phyloP scores from a whole-genome alignment of 805 yeast genomes.

The Ogataea nitratoaversa region DNA sequence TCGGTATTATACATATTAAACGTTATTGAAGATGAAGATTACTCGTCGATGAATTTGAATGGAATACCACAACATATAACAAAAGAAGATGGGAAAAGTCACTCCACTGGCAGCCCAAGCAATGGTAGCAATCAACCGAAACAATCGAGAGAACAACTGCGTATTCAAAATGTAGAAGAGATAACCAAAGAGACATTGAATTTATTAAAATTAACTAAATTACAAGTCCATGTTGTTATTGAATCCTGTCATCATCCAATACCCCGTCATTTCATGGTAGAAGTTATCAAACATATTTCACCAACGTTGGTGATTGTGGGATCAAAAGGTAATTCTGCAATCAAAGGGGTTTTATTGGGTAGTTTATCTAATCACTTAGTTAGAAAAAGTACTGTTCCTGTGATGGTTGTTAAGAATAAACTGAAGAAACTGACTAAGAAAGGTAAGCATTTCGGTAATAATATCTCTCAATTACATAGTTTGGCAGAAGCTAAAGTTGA shows the following conservation, averaged over 20 bases:
- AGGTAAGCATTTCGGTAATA: constrained; percentile 49
- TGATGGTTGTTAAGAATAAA: constrained; percentile 74
- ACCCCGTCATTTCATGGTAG: constrained; percentile 66
- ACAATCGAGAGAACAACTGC: constrained; percentile 31
- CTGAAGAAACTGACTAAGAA: constrained; percentile 63
- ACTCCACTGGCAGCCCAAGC: no score
- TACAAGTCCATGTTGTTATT: constrained; percentile 68
- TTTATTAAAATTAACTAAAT: constrained; percentile 58
- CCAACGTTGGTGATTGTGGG: constrained; percentile 76
- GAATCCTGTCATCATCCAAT: constrained; percentile 75
- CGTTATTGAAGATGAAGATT: constrained; percentile 45
- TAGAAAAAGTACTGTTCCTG: constrained; percentile 68
- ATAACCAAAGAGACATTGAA: constrained; percentile 37
- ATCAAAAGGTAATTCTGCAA: constrained; percentile 66
- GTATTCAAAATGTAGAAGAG: constrained; percentile 40
- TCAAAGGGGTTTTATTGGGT: constrained; percentile 71
- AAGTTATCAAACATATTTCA: constrained; percentile 62
- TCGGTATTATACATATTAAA: constrained; percentile 73
- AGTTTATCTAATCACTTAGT: constrained; percentile 70
- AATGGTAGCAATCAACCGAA: no score
- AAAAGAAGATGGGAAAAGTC: constrained; percentile 11
- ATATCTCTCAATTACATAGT: constrained; percentile 46
- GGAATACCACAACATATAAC: constrained; percentile 26
- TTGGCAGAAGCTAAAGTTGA: constrained; percentile 39
- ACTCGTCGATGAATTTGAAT: constrained; percentile 32